Evolutionary conservation across 148 eudicot species (phyloP).

Genomic region (Talinum fruticosum): DNA sequence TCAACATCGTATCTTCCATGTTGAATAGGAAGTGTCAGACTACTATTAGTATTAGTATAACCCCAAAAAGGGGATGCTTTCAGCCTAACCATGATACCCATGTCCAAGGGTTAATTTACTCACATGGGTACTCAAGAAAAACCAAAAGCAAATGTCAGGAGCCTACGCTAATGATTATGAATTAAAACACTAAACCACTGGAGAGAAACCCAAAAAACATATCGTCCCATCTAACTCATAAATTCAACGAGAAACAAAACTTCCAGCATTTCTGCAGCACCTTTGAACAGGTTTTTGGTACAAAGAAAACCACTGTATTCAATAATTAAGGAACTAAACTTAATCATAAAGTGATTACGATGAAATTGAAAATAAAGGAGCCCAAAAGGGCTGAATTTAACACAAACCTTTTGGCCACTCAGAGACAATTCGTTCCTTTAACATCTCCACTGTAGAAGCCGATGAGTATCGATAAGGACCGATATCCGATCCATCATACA

Average conservation of each 20-base stretch:
- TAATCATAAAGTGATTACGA: neutral
- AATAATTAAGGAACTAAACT: neutral
- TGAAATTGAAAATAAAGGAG: neutral
- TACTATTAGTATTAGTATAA: too few species aligned
- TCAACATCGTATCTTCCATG: neutral
- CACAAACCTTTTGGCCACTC: constrained; percentile 82
- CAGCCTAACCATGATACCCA: neutral
- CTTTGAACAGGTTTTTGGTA: neutral
- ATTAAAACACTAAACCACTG: neutral
- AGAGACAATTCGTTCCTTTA: constrained; percentile 69
- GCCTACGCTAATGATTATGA: neutral
- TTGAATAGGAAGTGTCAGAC: neutral
- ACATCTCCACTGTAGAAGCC: constrained; percentile 59
- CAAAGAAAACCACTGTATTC: neutral
- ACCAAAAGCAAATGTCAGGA: neutral
- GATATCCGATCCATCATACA: constrained; percentile 85
- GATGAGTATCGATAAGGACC: constrained; percentile 73
- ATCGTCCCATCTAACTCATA: neutral
- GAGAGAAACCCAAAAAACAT: neutral
- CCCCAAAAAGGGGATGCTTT: neutral
- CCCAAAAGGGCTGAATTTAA: neutral
- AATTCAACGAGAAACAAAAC: neutral
- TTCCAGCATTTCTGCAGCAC: neutral
- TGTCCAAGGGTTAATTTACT: neutral
- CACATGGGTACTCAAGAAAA: neutral